Evolutionary conservation across 129 eudicot species (phyloP), one percentile per base, ranked within the genome.

Genomic region (Centella asiatica): DNA sequence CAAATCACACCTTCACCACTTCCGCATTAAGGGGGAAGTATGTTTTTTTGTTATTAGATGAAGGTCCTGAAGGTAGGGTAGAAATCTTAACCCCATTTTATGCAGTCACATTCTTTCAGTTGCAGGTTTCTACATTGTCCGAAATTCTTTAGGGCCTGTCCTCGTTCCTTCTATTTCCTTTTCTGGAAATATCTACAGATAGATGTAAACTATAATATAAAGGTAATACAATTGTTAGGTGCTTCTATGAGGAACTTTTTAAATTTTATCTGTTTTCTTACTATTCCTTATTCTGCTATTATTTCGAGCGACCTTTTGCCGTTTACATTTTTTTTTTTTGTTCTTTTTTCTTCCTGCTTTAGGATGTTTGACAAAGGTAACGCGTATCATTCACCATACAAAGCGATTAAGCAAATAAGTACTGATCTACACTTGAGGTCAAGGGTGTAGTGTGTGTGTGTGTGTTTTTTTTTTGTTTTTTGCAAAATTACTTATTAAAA

Each of bases 61-160:
- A 58, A 58, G 63, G 63, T 58, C 32, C 1, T 34, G 63, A 34
- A 46, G 63, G 63, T 34, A 34, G 62, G 62, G 27, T 31, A 57
- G 62, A 20, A 9, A 57, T 57, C 62, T n/a, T 32, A 32, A 57
- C 14, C n/a, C 2, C 26, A 23, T 57, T 6, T n/a, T 1, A 23
- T 15, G 45, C 46, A 34, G 6, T 14, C 9, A 34, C 45, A 58
- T 58, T n/a, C 25, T 24, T 20, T 58, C 25, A 19, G 17, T 57
- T 17, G 20, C 24, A 57, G 63, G 63, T 57, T 57, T 57, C 63
- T 20, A 42, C 46, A 14, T 42, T 42, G 46, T 2, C 14, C 47
- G 19, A 42, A 42, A 42, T 42, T 42, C 47, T 42, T 42, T 42
- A 57, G 63, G 63, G 4, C 63, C 63, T 57, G 63, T 34, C 45